A percentile compares a stretch with the other conserved stretches of the same genome.
Conservation (phyloP, 305 asterid species). For the Plantago rigida region DNA sequence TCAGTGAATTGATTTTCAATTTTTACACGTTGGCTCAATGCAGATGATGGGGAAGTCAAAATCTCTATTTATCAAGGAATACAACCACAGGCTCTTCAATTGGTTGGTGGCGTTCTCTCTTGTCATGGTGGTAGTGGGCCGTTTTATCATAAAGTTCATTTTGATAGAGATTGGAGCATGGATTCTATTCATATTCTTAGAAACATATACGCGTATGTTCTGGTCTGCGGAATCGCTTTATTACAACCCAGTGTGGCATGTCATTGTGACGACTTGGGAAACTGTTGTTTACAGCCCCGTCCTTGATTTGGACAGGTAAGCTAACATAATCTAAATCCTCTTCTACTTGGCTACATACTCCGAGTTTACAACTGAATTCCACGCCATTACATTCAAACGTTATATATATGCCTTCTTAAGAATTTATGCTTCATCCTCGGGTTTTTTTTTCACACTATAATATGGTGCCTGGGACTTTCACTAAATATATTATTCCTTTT, state of each 20-base stretch:
- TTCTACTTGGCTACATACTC: neutral
- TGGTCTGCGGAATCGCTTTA: conserved; percentile 98
- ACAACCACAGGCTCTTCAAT: conserved; percentile 91
- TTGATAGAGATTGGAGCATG: conserved; percentile 89
- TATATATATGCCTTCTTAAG: no score
- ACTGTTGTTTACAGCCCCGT: conserved; percentile 85
- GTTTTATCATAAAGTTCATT: conserved; percentile 74
- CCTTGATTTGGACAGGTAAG: conserved; percentile 92
- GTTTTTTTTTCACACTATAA: no score
- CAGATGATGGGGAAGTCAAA: conserved; percentile 96
- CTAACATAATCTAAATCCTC: neutral
- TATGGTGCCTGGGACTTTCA: no score
- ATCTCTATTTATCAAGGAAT: conserved; percentile 83
- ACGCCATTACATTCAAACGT: no score
- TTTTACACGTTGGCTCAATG: conserved; percentile 24
- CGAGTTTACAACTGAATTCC: no score
- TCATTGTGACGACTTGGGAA: conserved; percentile 84
- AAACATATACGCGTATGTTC: conserved; percentile 93
- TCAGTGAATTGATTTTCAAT: no score
- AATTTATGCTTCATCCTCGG: no score
- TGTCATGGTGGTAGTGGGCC: conserved; percentile 95
- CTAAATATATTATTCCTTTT: no score
- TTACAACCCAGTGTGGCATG: conserved; percentile 92
- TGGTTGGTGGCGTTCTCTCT: conserved; percentile 96
- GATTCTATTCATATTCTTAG: conserved; percentile 90